Evolutionary conservation across 345 rosid species (phyloP).

Genomic region (Gossypium bickii): DNA sequence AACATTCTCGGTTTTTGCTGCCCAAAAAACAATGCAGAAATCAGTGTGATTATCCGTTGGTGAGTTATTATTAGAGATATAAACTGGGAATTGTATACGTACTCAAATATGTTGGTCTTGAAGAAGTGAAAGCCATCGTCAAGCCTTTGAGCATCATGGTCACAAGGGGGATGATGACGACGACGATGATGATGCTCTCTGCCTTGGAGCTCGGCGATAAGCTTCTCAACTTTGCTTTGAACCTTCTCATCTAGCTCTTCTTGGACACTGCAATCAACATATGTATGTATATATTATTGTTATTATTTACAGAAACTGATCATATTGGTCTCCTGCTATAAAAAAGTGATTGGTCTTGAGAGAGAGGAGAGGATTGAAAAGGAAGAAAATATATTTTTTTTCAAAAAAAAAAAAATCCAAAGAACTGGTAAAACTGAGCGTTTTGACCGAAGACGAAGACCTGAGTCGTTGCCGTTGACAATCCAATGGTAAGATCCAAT

Average conservation of each 20-base stretch:
- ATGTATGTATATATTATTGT: no score
- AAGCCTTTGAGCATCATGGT: constrained; percentile 42
- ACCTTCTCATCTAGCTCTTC: background rate
- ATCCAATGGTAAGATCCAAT: no score
- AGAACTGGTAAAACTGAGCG: no score
- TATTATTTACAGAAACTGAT: no score
- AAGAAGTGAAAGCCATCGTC: constrained; percentile 63
- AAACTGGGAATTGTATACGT: background rate
- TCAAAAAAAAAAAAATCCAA: no score
- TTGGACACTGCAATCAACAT: constrained; percentile 2
- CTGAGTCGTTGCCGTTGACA: no score
- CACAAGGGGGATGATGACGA: background rate
- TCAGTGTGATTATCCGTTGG: background rate
- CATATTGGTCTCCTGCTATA: no score
- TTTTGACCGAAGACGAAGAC: no score
- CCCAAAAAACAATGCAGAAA: background rate
- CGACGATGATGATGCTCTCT: background rate
- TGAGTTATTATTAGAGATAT: background rate
- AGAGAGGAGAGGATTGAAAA: background rate
- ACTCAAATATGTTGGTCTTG: constrained; percentile 87
- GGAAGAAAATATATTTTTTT: no score
- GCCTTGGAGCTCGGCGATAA: constrained; percentile 6
- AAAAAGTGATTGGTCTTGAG: background rate
- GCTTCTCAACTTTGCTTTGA: constrained; percentile 10
- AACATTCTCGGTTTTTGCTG: constrained; percentile 62